Evolutionary conservation across 2,329 filamentous ascomycete genomes (phyloP).

Genomic region (Cladosporium halotolerans): DNA sequence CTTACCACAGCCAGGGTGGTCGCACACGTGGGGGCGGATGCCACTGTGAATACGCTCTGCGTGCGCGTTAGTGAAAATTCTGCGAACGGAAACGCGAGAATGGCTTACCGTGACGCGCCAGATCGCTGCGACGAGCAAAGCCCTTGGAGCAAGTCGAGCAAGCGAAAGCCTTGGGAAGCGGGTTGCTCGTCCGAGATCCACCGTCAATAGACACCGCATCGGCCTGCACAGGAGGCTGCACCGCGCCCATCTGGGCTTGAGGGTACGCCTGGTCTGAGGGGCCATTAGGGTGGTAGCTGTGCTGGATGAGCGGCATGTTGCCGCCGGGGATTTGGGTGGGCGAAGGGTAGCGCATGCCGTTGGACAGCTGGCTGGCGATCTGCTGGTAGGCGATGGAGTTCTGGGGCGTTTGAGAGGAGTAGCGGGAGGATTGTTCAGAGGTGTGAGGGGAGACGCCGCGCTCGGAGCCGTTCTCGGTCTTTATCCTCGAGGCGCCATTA

Average conservation of each 20-base stretch:
- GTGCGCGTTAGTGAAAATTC: neutral
- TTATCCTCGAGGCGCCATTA: slow-evolving; percentile 45
- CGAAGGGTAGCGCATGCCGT: slow-evolving; percentile 49
- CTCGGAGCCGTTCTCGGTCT: slow-evolving; percentile 55
- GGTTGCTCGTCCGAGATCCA: slow-evolving; percentile 30
- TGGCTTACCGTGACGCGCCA: slow-evolving; percentile 81
- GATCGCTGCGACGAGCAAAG: slow-evolving; percentile 88
- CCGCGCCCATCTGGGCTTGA: slow-evolving; percentile 28
- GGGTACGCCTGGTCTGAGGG: slow-evolving; percentile 41
- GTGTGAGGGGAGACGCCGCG: slow-evolving; percentile 51
- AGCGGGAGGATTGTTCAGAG: slow-evolving; percentile 51
- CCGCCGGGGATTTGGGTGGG: slow-evolving; percentile 39
- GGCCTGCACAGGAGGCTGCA: slow-evolving; percentile 27
- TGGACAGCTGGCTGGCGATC: slow-evolving; percentile 45
- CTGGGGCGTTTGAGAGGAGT: slow-evolving; percentile 52
- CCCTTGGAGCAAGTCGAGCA: slow-evolving; percentile 87
- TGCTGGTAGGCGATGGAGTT: slow-evolving; percentile 40
- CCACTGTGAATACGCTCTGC: slow-evolving; percentile 93
- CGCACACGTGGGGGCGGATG: slow-evolving; percentile 84
- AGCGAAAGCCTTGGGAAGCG: slow-evolving; percentile 69
- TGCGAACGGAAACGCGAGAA: neutral
- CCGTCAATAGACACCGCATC: slow-evolving; percentile 33
- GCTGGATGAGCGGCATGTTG: slow-evolving; percentile 48
- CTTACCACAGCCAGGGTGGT: slow-evolving; percentile 82
- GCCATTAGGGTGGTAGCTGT: slow-evolving; percentile 47